Percentiles rank a stretch among this genome's conserved stretches.
These are phyloP conservation scores for Akanthomyces uredinophilus DNA, from an alignment of 2,329 filamentous ascomycete genomes.

Conservation along the genomic window DNA sequence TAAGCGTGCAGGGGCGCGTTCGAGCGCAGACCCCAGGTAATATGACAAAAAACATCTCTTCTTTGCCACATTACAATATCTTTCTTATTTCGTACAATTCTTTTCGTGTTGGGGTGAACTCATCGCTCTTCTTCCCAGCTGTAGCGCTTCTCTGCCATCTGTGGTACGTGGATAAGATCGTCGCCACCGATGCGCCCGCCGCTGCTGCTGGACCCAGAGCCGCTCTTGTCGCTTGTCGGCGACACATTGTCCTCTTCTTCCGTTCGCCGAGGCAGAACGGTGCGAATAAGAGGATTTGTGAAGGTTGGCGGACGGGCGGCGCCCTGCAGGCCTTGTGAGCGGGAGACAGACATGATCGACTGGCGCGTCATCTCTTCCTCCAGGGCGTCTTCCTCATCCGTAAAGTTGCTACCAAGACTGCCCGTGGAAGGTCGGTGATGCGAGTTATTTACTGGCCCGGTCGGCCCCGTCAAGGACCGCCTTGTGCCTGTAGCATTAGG, in stretches of 20 bases:
- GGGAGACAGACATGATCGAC: constrained; percentile 17
- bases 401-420: constrained; percentile 54
- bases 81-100: neutral
- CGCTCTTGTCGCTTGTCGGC: neutral
- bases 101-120: neutral
- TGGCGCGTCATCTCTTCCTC: constrained; percentile 26
- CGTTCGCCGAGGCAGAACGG: neutral
- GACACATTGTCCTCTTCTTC: neutral
- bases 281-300: neutral
- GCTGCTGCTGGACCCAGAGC: constrained; percentile 22
- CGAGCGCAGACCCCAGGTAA: neutral
- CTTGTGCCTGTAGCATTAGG: neutral
- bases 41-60: constrained; percentile 6
- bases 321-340: neutral
- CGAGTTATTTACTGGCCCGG: neutral
- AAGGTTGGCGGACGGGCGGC: constrained; percentile 8
- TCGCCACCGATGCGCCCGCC: constrained; percentile 40
- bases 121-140: constrained; percentile 43
- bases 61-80: neutral
- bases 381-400: constrained; percentile 45
- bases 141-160: constrained; percentile 44
- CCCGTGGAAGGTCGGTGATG: constrained; percentile 26
- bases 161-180: constrained; percentile 48
- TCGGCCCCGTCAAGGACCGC: neutral
- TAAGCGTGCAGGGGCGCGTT: neutral